Evolutionary conservation across 257 asterid species (phyloP).

Genomic region (Solanum pennellii): DNA sequence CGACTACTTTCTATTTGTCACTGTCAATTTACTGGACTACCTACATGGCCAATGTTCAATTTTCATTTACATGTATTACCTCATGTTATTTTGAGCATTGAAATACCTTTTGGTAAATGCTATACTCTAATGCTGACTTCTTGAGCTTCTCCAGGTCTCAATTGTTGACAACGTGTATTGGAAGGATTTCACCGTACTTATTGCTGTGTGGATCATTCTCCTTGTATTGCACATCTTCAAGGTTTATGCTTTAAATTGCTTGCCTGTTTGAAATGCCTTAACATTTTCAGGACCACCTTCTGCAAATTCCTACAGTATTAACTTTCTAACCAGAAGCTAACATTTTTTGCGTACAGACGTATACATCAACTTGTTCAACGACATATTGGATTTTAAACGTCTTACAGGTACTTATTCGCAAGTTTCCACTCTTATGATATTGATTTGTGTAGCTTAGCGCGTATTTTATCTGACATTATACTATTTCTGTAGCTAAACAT

Average conservation of each 20-base stretch:
- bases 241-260: conserved; percentile 10
- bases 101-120: not conserved
- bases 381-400: conserved; percentile 38
- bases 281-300: not conserved
- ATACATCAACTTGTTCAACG: conserved; percentile 30
- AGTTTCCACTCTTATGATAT: not conserved
- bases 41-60: not conserved
- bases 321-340: not conserved
- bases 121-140: not conserved
- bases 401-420: conserved; percentile 28
- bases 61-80: not conserved
- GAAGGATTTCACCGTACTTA: conserved; percentile 35
- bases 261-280: not conserved
- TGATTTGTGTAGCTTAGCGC: not conserved
- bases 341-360: conserved; percentile 18
- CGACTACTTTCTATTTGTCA: not conserved
- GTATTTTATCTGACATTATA: not conserved
- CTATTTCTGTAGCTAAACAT: not conserved
- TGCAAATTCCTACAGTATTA: not conserved
- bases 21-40: not conserved
- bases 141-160: conserved; percentile 17
- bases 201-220: conserved; percentile 37
- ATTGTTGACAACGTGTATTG: conserved; percentile 31
- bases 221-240: conserved; percentile 34
- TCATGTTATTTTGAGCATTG: not conserved